Evolutionary conservation across 768 basidiomycete species (phyloP), one percentile per base, ranked within the genome.

Genomic region (Strobilomyces dryophilus): DNA sequence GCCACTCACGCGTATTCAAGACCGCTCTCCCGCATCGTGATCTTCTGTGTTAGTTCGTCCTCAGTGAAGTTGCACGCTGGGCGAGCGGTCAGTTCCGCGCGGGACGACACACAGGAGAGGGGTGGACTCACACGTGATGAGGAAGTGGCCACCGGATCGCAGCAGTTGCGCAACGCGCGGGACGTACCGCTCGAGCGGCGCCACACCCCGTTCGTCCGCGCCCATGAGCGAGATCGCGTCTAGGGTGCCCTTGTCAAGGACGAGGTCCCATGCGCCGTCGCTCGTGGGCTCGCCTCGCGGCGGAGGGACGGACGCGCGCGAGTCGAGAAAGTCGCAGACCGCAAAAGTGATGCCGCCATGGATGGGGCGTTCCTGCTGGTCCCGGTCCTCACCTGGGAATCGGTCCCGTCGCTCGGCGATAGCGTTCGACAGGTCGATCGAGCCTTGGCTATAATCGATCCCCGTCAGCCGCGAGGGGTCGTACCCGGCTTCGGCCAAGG

Each of bases 211-310:
- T 6, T 70, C 74, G 39, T 84, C 82, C 62, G 81, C 83, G 50
- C 76, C 75, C 46, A 79, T 84, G 36, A 93, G 70, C 0, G 89
- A 86, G 46, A 92, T 91, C 6, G 91, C 89, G 61, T 93, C 91
- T 62, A 83, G 90, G 0, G 91, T 93, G n/a, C 91, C 91, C 66
- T 93, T 93, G 69, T 93, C 91, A 51, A 92, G 63, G 15, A 92
- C 63, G 7, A 92, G 69, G 62, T 91, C 87, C 90, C 90, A 93
- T 10, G 64, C 54, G 3, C 58, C 54, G 5, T 56, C 56, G 18
- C 49, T 40, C 1, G 45, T 34, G 4, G 21, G 21, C 36, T 53
- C 56, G 11, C 9, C 55, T 47, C n/a, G 46, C 40, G 56, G 58
- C 34, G 50, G 48, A 8, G 66, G 53, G 8, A 61, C 43, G 12